These are phyloP conservation scores for Pichia sp. DNA, from an alignment of 1,139 yeast genomes.

Conservation along the genomic window DNA sequence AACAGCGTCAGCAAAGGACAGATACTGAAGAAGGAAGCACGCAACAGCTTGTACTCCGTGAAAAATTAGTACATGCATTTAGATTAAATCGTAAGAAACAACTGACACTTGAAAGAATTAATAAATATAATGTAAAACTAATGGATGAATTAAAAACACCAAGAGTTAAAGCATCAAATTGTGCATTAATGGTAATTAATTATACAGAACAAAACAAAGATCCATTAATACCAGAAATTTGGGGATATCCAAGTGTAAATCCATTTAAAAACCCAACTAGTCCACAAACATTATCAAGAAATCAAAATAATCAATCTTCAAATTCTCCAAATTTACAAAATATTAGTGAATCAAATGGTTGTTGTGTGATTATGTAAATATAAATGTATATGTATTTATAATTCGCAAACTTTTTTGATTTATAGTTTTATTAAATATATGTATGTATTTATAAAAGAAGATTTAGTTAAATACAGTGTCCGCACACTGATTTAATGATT, in stretches of 20 bases:
- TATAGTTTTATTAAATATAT: not conserved
- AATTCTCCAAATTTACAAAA: not conserved
- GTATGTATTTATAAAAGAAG: too few relatives aligned
- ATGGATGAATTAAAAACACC: conserved; percentile 50
- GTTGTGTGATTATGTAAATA: conserved; percentile 38
- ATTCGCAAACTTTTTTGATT: not conserved
- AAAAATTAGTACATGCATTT: conserved; percentile 15
- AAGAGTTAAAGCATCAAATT: conserved; percentile 63
- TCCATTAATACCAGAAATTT: conserved; percentile 40
- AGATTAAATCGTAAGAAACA: conserved; percentile 26
- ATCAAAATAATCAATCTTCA: conserved; percentile 15
- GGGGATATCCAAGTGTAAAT: conserved; percentile 36
- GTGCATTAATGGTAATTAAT: conserved; percentile 45
- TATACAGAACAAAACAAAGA: conserved; percentile 43
- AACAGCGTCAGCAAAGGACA: too few relatives aligned
- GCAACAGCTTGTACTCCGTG: conserved; percentile 4
- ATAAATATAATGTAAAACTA: conserved; percentile 52
- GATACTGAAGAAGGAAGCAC: not conserved
- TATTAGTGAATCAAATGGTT: conserved; percentile 27
- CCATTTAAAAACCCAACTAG: conserved; percentile 31
- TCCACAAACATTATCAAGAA: conserved; percentile 14
- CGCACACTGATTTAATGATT: too few relatives aligned
- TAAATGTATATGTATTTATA: not conserved
- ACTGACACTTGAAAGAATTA: conserved; percentile 58
- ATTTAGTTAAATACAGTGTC: too few relatives aligned